A percentile compares a stretch with the other conserved stretches of the same genome.
Evolutionary conservation across 129 eudicot genomes (phyloP).

Genomic region (Artemisia tridentata): DNA sequence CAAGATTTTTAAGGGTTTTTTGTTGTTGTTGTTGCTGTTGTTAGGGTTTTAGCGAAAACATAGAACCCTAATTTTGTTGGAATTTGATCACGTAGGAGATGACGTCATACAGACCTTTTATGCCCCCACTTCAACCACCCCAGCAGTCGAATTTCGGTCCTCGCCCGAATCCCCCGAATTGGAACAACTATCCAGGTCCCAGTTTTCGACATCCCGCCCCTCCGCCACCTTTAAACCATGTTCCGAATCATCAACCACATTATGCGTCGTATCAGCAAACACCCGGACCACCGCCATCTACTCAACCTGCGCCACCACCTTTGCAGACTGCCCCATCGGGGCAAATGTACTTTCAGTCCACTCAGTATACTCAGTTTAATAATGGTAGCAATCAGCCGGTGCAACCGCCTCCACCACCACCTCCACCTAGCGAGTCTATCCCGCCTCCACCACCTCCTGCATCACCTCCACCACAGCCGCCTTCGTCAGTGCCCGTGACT

Average conservation of each 20-base stretch:
- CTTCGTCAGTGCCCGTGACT: conserved; percentile 35
- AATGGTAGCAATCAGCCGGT: conserved; percentile 32
- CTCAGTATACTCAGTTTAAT: conserved; percentile 57
- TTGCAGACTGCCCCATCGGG: conserved; percentile 31
- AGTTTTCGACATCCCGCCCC: conserved; percentile 12
- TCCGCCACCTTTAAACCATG: conserved; percentile 35
- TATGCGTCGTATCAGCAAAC: conserved; percentile 29
- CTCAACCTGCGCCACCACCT: conserved; percentile 44
- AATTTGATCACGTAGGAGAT: conserved; percentile 14
- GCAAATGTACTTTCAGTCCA: conserved; percentile 57
- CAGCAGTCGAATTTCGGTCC: conserved; percentile 59
- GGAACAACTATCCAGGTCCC: conserved; percentile 49
- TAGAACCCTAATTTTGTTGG: too few relatives aligned
- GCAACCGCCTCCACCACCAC: conserved; percentile 41
- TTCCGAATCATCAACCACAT: conserved; percentile 51
- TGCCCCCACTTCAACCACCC: conserved; percentile 63
- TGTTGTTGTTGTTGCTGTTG: too few relatives aligned
- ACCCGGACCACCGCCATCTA: conserved; percentile 54
- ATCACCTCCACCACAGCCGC: conserved; percentile 44
- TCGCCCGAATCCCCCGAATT: conserved; percentile 57
- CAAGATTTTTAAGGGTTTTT: too few relatives aligned
- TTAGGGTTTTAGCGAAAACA: neutral
- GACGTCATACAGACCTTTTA: conserved; percentile 73
- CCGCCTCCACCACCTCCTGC: conserved; percentile 61
- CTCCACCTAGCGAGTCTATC: conserved; percentile 44